Evolutionary conservation across 768 basidiomycete genomes (phyloP), one percentile per base, ranked within the genome.

Genomic region (Lactifluus rugatus): DNA sequence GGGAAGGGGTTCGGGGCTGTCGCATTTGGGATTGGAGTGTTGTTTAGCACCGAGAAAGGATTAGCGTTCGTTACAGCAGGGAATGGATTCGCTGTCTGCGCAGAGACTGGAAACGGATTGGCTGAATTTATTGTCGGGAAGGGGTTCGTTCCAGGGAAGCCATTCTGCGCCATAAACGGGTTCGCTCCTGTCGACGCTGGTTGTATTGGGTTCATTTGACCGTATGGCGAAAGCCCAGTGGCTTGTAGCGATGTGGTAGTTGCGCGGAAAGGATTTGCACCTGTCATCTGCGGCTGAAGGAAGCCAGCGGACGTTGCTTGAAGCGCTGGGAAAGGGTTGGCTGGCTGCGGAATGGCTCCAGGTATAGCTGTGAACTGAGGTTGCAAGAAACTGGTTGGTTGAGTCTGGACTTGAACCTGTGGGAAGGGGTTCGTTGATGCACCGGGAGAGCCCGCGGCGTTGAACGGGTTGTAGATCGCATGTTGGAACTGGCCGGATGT

Each of bases 261-360:
- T 70, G 90, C 89, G 34, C 92, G 77, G 76, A 94, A 94, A 9
- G 90, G 91, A 70, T 93, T 93, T 44, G 75, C 64, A 21, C 73
- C 69, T 13, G 72, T 68, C 55, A 68, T 55, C 54, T 85, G 81
- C 17, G 84, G 77, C 66, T 78, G 80, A 51, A 75, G 54, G 64
- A 73, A 64, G 44, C 64, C 64, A 11, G 82, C 82, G 28, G 71
- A 61, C 68, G 86, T 84, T 23, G 78, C 74, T 57, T 78, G 79
- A 31, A 85, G 54, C 66, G 81, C 83, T 0, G 76, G 60, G 60
- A 77, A 72, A 56, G 75, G 67, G 2, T 61, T 57, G 39, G 49
- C 23, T 8, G 51, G 42, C 28, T 62, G 60, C 42, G 50, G 62
- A 23, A 39, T 28, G 19, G 21, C 32, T 17, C 37, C 31, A 37